Evolutionary conservation across 306 rosid genomes (phyloP).

Genomic region (Dryas alaskensis): DNA sequence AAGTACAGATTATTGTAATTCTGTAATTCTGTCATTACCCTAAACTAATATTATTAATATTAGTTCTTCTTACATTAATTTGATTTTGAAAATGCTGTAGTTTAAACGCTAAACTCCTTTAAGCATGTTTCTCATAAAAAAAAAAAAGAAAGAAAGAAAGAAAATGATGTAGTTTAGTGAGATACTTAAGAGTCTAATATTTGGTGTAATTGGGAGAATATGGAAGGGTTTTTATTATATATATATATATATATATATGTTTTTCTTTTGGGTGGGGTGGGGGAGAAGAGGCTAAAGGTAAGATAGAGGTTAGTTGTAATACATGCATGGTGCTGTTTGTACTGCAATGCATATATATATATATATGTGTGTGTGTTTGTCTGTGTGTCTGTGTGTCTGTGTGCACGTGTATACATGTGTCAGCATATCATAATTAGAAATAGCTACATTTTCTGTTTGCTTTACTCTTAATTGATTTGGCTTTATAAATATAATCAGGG

Average conservation of each 20-base stretch:
- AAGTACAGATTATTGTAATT: too few relatives aligned
- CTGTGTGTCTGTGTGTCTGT: too few relatives aligned
- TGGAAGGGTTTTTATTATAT: background rate
- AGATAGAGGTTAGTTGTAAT: background rate
- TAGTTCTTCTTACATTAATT: background rate
- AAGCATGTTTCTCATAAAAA: too few relatives aligned
- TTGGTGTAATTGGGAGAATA: background rate
- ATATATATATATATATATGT: background rate
- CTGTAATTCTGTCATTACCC: too few relatives aligned
- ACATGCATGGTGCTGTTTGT: background rate
- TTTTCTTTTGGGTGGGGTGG: background rate
- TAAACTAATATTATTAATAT: background rate
- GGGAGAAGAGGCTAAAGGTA: background rate
- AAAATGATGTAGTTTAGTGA: too few relatives aligned
- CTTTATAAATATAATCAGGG: conserved; percentile 50
- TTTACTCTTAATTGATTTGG: conserved; percentile 16
- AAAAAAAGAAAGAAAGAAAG: too few relatives aligned
- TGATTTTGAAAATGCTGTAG: background rate
- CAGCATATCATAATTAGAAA: background rate
- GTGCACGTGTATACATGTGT: background rate
- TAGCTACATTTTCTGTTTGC: background rate
- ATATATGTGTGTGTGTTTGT: too few relatives aligned
- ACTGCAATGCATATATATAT: background rate
- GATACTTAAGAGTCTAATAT: background rate
- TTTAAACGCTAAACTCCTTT: background rate